Percentiles rank a stretch among this genome's conserved stretches.
Conservation (phyloP, 345 rosid species). For the Toxicodendron radicans region DNA sequence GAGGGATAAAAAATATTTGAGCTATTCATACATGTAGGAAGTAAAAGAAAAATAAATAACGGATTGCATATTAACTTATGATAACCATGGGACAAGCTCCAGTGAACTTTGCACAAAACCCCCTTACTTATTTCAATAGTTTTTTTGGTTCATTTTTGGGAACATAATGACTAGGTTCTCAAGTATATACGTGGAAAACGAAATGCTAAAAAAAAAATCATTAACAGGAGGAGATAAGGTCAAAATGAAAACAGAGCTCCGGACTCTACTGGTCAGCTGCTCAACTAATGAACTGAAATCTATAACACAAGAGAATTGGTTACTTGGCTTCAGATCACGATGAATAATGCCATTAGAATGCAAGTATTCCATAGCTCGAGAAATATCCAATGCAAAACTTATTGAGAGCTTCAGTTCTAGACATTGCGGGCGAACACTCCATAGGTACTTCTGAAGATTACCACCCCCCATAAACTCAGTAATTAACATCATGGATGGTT, state of each 20-base stretch:
- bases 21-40: neutral
- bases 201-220: neutral
- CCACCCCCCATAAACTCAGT: conserved; percentile 58
- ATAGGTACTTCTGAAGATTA: conserved; percentile 46
- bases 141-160: neutral
- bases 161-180: neutral
- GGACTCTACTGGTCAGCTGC: neutral
- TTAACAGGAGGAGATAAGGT: neutral
- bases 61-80: too few relatives aligned
- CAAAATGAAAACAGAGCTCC: neutral
- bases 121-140: too few relatives aligned
- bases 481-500: conserved; percentile 55
- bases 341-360: conserved; percentile 72
- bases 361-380: conserved; percentile 67
- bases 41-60: too few relatives aligned
- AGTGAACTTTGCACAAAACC: neutral
- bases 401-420: conserved; percentile 39
- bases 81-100: neutral
- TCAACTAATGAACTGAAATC: neutral
- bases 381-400: conserved; percentile 54
- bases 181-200: neutral
- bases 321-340: conserved; percentile 76
- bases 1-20: neutral
- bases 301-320: conserved; percentile 1
- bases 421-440: conserved; percentile 41